These are phyloP conservation scores for Ceratocystis cubensis DNA, from an alignment of 2,329 filamentous ascomycete genomes.

Conservation along the genomic window DNA sequence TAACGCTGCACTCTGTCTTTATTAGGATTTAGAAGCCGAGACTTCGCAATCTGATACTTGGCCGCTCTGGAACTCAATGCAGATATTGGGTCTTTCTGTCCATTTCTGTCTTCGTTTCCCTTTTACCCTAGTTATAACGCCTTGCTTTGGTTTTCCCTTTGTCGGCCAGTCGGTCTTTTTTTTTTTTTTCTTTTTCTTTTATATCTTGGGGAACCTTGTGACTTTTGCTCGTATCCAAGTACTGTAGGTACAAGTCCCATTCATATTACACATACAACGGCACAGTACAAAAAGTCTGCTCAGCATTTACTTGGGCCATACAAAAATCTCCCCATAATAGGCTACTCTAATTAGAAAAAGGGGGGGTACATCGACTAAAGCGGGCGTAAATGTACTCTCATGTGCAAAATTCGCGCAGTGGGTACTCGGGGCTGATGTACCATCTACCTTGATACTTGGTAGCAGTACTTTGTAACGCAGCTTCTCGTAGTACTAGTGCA, in stretches of 20 bases:
- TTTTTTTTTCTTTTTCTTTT: not conserved
- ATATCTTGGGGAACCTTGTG: not conserved
- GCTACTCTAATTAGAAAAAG: not conserved
- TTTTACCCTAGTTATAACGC: too few relatives aligned
- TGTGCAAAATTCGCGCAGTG: conserved; percentile 8
- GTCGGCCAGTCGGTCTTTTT: not conserved
- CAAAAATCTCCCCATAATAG: too few relatives aligned
- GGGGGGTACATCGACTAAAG: conserved; percentile 8
- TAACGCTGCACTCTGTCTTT: not conserved
- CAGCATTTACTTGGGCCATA: too few relatives aligned
- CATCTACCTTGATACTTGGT: not conserved
- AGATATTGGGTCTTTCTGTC: not conserved
- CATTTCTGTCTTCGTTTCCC: not conserved
- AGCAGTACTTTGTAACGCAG: not conserved
- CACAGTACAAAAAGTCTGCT: not conserved
- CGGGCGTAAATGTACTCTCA: not conserved
- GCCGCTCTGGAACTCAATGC: not conserved
- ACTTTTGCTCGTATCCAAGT: not conserved
- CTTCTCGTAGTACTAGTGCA: too few relatives aligned
- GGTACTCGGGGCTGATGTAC: not conserved
- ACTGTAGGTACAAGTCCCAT: not conserved
- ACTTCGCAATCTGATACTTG: not conserved
- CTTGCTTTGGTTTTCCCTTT: too few relatives aligned
- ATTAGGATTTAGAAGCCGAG: not conserved
- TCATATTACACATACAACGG: too few relatives aligned